Base-by-base conservation (phyloP, 2,329 filamentous ascomycete species). In the Pseudohalonectria lignicola region DNA sequence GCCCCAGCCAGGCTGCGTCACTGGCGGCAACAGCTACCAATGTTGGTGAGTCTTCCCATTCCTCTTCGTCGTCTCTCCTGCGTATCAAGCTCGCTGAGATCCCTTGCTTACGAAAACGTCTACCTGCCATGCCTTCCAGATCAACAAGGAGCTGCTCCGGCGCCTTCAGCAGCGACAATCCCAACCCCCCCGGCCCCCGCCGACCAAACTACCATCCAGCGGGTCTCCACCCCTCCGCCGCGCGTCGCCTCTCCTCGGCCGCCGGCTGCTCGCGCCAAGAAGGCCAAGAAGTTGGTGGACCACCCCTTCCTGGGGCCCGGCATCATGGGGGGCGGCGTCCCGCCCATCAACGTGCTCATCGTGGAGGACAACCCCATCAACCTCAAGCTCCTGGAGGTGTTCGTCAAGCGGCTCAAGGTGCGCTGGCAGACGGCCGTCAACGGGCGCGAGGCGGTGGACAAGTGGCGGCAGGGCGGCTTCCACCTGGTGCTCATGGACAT, bases 321-420 rank as follows among this genome's bases (percentile, higher is more conserved):
- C 21, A 69, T 85, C 50, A 71, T 94, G 20, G 86, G 90, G 48
- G 82, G 80, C 39, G 79, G 79, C 2, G 86, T 96, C 1, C 92
- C 92, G 7, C 90, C 92, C 1, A 96, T 98, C 63, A 96, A 94
- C 49, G 88, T 96, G 7, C 69, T 98, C 31, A 94, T 98, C 43
- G 92, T 98, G 12, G 92, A 98, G 64, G 92, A 98, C 63, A 98
- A 98, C 59, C 87, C 92, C 45, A 96, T 98, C 70, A 98, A 96
- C 54, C 67, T 96, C 48, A 85, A 86, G 52, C 77, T 98, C 9
- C 67, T 98, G 26, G 90, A 95, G 54, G 87, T 88, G 1, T 94
- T 98, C 53, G 90, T 96, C 69, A 94, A 95, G 63, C 74, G 87
- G 35, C 70, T 98, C 36, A 95, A 94, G 54, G 92, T 98, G 6